Base-by-base conservation (phyloP, 2,329 filamentous ascomycete species). In the Teratosphaeriaceae sp. region DNA sequence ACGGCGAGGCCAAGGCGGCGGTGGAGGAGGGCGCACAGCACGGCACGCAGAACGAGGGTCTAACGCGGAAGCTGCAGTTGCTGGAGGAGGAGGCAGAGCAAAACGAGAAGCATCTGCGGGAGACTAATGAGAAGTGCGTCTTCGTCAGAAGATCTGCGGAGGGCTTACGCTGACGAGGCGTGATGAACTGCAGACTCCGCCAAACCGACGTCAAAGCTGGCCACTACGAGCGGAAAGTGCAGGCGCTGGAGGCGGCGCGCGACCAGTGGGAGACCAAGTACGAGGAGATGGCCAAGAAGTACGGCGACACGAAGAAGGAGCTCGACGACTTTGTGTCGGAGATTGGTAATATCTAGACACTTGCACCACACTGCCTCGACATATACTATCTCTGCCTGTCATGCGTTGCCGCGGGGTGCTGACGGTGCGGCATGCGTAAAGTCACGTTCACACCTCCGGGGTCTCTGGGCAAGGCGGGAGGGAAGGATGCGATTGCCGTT, bases 141-240 rank as follows among this genome's bases (percentile, higher is more conserved):
- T 11, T 24, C 21, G 12, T 7, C 3, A 11, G 13, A 16, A 18
- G 12, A 12, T 7, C 11, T 16, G 16, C 5, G 31, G 15, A 23
- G 23, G 6, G 31, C 11, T 26, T 26, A 36, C 35, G 45, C 46
- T 51, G 47, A 52, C 46, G 23, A 38, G 27, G 21, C 31, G 26
- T 16, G n/a, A 42, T 40, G 15, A 11, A 9, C 38, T 45, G 53
- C 58, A 98, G 92, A 75, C 87, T 97, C 65, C 89, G 92, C 68
- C 89, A 95, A 75, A 96, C 92, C 73, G 92, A 98, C 68, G 88
- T 97, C 73, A 97, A 97, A 79, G 89, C 90, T 63, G 92, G 90
- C 61, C 90, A 98, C 76, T 97, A 90, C 72, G 92, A 98, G 76
- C 92, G 92, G 73, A 97, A 97, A 78, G 92, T 97, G 58, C 88